Evolutionary conservation across 768 basidiomycete genomes (phyloP), one percentile per base, ranked within the genome.

Genomic region (Lactarius sp.): DNA sequence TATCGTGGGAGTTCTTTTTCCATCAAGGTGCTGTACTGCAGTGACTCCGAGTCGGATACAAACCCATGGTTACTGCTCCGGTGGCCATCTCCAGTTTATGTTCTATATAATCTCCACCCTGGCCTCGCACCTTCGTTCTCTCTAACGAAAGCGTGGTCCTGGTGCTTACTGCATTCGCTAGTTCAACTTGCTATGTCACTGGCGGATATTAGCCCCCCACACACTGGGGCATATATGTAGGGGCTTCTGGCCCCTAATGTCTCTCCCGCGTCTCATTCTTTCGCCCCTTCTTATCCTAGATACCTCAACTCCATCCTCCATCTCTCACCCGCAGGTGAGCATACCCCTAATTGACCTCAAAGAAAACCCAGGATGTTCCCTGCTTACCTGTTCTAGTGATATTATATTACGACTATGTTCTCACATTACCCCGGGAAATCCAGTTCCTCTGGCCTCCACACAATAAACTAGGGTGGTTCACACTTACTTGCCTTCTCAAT

Each of bases 341-440:
- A 9, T 33, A 6, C 36, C 34, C 7, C 13, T 31, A 4, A 5
- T 42, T 6, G 13, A 12, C 20, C n/a, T 36, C n/a, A n/a, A 52
- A 16, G 16, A 9, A n/a, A 58, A 51, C 16, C 41, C 13, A 59
- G 36, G 20, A 1, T 42, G 13, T n/a, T 22, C 39, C 31, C n/a
- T 37, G 20, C 20, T 42, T 12, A 14, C 14, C 22, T 14, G 14
- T 56, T 42, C 14, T 53, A 75, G 74, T 56, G 44, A 58, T 75
- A 10, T 56, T 75, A 33, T 69, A 73, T 49, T 75, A 74, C 65
- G 73, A 75, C 68, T 73, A 69, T 53, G 1, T 68, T 18, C 56
- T 73, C 53, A 75, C 74, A 8, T 61, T 73, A 27, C 27, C 27
- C 27, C 27, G 27, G 27, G 27, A 27, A 27, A 27, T 27, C 27